Percentiles rank a stretch among this genome's conserved stretches.
Conservation (phyloP, 2,329 filamentous ascomycete species). For the Trichoderma breve region DNA sequence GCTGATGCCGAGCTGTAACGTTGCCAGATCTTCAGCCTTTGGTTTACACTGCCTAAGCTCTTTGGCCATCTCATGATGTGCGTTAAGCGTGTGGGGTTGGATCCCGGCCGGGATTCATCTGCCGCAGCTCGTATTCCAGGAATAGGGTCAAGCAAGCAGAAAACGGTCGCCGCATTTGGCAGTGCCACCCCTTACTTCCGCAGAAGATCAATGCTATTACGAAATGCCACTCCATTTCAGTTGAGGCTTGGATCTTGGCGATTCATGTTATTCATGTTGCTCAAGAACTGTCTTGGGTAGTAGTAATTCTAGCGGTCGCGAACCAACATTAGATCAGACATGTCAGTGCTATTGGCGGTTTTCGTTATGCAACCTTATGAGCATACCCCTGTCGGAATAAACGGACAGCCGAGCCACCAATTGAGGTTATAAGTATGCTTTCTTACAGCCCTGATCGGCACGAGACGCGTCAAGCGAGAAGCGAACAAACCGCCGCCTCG, state of each 20-base stretch:
- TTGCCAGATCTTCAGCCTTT: background rate
- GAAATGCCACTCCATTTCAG: background rate
- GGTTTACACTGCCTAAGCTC: background rate
- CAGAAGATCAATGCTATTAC: background rate
- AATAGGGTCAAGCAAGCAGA: background rate
- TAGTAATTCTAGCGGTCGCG: background rate
- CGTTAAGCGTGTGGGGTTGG: background rate
- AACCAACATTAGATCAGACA: background rate
- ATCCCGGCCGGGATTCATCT: background rate
- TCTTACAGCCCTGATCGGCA: background rate
- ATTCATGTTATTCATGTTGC: background rate
- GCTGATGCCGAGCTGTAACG: background rate
- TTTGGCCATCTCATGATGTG: background rate
- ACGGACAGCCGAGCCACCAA: background rate
- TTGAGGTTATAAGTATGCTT: background rate
- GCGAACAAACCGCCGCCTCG: background rate
- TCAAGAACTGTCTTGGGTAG: background rate
- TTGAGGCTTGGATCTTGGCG: background rate
- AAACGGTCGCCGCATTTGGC: background rate
- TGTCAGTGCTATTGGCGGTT: background rate
- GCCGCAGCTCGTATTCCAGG: conserved; percentile 14
- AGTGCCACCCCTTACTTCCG: background rate
- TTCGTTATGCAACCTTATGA: background rate
- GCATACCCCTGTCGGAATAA: background rate
- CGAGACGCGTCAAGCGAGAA: background rate